A percentile compares a stretch with the other conserved stretches of the same genome.
phyloP scores from a whole-genome alignment of 1,284 basidiomycete genomes.

The Exobasidium rhododendri region DNA sequence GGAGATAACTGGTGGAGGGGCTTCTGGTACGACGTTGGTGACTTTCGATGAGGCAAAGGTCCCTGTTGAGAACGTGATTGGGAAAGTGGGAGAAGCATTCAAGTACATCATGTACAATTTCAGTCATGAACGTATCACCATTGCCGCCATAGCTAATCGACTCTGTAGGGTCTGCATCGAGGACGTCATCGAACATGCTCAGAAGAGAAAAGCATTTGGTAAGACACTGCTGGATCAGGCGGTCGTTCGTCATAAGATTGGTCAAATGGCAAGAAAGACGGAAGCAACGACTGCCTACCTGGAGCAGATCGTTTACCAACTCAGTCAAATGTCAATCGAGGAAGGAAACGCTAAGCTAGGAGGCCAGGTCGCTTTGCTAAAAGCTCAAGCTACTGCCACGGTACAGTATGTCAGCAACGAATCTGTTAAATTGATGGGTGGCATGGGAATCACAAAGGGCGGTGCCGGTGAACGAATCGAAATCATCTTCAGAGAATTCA shows the following conservation, averaged over 20 bases:
- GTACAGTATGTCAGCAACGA: conserved; percentile 36
- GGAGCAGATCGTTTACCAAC: conserved; percentile 37
- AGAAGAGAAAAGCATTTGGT: conserved; percentile 38
- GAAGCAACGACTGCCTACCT: conserved; percentile 44
- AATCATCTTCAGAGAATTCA: conserved; percentile 39
- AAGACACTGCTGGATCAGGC: conserved; percentile 45
- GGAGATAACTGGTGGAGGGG: conserved; percentile 48
- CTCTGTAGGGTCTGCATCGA: conserved; percentile 37
- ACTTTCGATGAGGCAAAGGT: conserved; percentile 53
- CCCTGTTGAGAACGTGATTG: conserved; percentile 54
- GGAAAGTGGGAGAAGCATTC: conserved; percentile 43
- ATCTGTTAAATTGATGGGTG: conserved; percentile 36
- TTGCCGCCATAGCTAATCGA: conserved; percentile 34
- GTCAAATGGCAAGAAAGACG: conserved; percentile 43
- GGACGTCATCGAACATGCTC: conserved; percentile 33
- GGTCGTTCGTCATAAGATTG: conserved; percentile 45
- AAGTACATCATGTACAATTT: conserved; percentile 25
- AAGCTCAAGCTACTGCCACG: conserved; percentile 46
- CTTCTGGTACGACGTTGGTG: conserved; percentile 53
- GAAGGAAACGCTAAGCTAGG: conserved; percentile 33
- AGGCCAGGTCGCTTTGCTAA: conserved; percentile 37
- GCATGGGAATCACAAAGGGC: conserved; percentile 41
- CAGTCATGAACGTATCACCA: conserved; percentile 35
- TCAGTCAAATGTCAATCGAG: conserved; percentile 27
- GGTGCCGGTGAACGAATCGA: conserved; percentile 45